Percentiles rank a stretch among this genome's conserved stretches.
Evolutionary conservation across 768 basidiomycete genomes (phyloP).

Genomic region (Phylloporus arenicola): DNA sequence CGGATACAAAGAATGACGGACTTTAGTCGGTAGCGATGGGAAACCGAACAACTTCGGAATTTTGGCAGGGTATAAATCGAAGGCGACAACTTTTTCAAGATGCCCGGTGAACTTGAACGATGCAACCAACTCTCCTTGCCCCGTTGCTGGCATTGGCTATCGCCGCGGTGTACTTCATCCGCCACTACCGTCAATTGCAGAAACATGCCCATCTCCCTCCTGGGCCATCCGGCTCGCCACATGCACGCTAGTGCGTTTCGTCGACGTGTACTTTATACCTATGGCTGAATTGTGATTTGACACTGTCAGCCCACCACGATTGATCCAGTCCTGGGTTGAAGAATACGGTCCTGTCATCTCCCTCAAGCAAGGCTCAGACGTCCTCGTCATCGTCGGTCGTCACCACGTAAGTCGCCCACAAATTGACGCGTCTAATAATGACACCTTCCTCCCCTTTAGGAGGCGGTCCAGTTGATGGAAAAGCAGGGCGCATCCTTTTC

Average conservation of each 20-base stretch:
- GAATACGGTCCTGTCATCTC: constrained; percentile 25
- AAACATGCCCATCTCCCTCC: constrained; percentile 17
- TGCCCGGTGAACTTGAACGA: not conserved
- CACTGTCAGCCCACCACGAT: constrained; percentile 10
- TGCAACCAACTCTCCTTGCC: not conserved
- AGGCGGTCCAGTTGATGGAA: constrained; percentile 55
- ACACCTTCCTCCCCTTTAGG: constrained; percentile 4
- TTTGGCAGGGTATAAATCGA: not conserved
- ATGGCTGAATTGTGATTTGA: not conserved
- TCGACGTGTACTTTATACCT: not conserved
- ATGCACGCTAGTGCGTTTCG: constrained; percentile 17
- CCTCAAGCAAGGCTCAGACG: constrained; percentile 18
- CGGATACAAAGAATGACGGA: too few relatives aligned
- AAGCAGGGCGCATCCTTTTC: constrained; percentile 48
- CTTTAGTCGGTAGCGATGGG: too few relatives aligned
- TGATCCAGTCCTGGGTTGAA: constrained; percentile 23
- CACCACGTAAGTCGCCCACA: constrained; percentile 9
- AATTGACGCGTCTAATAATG: not conserved
- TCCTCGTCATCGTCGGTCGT: constrained; percentile 24
- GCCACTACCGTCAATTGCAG: not conserved
- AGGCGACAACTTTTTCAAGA: not conserved
- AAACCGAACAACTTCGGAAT: too few relatives aligned
- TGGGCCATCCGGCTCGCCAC: constrained; percentile 17
- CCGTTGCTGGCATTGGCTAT: not conserved
- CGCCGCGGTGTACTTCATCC: constrained; percentile 3